A percentile compares a stretch with the other conserved stretches of the same genome.
Evolutionary conservation across 108 stramenopile genomes (phyloP).

Genomic region (Pseudonitzschia multiseries): DNA sequence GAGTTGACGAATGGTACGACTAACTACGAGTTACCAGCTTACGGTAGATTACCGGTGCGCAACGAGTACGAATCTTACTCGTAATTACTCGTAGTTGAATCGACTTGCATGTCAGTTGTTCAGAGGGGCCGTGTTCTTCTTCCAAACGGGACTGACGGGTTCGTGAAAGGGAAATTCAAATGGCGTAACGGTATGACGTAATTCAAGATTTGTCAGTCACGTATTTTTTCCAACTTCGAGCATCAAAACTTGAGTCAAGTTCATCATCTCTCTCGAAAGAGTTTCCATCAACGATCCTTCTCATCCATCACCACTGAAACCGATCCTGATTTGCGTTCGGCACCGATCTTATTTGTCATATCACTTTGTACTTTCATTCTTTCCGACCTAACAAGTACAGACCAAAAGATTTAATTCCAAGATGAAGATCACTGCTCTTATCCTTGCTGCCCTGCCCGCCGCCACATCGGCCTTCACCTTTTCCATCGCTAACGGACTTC

Average conservation of each 20-base stretch:
- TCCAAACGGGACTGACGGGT: background rate
- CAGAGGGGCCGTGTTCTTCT: background rate
- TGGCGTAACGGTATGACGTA: background rate
- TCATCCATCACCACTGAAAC: background rate
- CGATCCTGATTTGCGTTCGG: background rate
- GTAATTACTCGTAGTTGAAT: no score
- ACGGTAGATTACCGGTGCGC: no score
- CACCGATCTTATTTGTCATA: background rate
- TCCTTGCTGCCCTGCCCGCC: constrained; percentile 1
- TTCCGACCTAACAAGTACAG: background rate
- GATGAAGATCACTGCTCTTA: background rate
- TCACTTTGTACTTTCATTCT: no score
- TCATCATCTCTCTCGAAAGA: background rate
- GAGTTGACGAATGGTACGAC: no score
- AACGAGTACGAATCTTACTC: no score
- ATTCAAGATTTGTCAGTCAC: background rate
- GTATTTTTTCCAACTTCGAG: background rate
- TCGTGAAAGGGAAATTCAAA: background rate
- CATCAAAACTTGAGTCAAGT: background rate
- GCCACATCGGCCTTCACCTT: constrained; percentile 7
- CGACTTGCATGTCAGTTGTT: no score
- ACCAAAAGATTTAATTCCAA: background rate
- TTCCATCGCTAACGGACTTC: constrained; percentile 4
- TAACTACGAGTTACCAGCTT: no score
- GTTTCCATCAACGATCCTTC: background rate